These are phyloP conservation scores for Hortiboletus flavorubellus DNA, from an alignment of 768 basidiomycete species.

Conservation along the genomic window DNA sequence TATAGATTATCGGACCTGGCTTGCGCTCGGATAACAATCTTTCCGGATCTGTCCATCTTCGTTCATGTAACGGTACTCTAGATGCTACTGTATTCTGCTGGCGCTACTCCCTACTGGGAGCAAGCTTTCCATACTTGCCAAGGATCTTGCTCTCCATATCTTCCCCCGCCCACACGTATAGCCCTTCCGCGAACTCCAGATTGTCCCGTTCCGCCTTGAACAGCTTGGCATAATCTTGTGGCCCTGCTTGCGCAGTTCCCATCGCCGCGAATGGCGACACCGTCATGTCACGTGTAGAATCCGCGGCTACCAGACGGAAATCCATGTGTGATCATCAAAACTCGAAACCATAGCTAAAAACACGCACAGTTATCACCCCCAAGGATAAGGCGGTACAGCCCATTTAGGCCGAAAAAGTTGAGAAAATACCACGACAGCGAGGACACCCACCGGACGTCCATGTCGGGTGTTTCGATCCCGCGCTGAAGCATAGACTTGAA, in stretches of 20 bases:
- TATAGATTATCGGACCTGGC: constrained; percentile 16
- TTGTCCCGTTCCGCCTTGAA: constrained; percentile 93
- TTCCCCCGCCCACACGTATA: constrained; percentile 80
- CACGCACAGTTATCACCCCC: constrained; percentile 83
- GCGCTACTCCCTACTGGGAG: constrained; percentile 25
- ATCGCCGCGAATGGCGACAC: constrained; percentile 62
- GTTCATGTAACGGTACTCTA: constrained; percentile 26
- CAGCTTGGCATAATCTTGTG: constrained; percentile 85
- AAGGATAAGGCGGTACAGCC: constrained; percentile 89
- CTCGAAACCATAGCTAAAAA: constrained; percentile 3
- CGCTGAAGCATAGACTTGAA: constrained; percentile 99
- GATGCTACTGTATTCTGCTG: constrained; percentile 18
- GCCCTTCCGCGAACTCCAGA: constrained; percentile 84
- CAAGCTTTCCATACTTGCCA: constrained; percentile 67
- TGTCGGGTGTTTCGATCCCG: constrained; percentile 90
- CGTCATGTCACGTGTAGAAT: constrained; percentile 72
- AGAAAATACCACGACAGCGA: constrained; percentile 99
- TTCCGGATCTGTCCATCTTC: constrained; percentile 24
- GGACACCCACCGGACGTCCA: constrained; percentile 99
- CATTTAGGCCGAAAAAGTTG: constrained; percentile 97
- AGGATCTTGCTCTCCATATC: constrained; percentile 80
- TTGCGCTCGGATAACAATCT: constrained; percentile 12
- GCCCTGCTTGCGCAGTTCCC: constrained; percentile 43
- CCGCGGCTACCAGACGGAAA: constrained; percentile 55
- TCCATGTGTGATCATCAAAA: constrained; percentile 14